Percentiles rank a stretch among this genome's conserved stretches.
These are phyloP conservation scores for Garcia nutans DNA, from an alignment of 345 rosid genomes.

Conservation along the genomic window DNA sequence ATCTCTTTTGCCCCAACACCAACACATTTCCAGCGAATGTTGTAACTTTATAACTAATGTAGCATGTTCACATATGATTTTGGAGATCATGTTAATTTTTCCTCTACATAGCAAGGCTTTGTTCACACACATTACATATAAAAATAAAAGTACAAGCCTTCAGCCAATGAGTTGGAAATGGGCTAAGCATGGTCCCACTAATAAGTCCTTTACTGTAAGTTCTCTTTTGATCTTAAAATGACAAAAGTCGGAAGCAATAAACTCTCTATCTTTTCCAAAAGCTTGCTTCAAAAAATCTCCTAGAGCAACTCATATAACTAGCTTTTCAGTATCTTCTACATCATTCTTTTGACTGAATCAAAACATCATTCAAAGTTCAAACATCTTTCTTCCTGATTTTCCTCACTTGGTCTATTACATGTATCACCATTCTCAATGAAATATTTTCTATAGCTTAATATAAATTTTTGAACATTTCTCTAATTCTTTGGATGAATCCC, in stretches of 20 bases:
- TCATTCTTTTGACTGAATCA: conserved; percentile 54
- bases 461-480: too few relatives aligned
- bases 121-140: background rate
- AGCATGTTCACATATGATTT: conserved; percentile 13
- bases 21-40: conserved; percentile 30
- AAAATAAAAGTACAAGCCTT: conserved; percentile 14
- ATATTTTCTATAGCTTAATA: background rate
- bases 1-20: conserved; percentile 30
- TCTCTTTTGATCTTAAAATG: conserved; percentile 38
- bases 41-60: conserved; percentile 26
- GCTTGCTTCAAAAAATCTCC: conserved; percentile 26
- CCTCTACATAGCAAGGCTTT: background rate
- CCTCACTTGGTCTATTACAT: conserved; percentile 13
- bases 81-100: background rate
- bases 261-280: conserved; percentile 37
- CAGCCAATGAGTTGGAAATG: conserved; percentile 23
- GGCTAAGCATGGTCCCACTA: conserved; percentile 22
- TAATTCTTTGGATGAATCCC: too few relatives aligned
- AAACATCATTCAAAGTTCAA: conserved; percentile 28
- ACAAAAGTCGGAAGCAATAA: conserved; percentile 30
- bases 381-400: conserved; percentile 23
- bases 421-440: conserved; percentile 22
- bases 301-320: conserved; percentile 23
- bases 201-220: conserved; percentile 29
- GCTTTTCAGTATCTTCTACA: conserved; percentile 33